Evolutionary conservation across 2,329 filamentous ascomycete species (phyloP).

Genomic region (Immersiporthe knoxdaviesiana): DNA sequence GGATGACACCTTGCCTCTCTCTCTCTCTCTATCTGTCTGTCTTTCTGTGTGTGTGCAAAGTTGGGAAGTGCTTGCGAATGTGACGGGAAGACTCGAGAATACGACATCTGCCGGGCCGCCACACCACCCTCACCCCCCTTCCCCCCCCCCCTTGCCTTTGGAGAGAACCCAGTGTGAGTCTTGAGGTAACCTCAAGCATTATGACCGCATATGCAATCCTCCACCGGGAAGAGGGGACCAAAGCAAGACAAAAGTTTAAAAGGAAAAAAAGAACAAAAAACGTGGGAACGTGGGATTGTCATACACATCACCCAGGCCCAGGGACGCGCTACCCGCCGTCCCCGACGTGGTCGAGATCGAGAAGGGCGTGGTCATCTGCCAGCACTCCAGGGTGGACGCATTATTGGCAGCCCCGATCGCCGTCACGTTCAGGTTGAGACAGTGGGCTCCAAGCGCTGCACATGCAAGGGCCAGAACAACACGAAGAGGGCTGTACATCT

Average conservation of each 20-base stretch:
- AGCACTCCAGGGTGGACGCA: constrained; percentile 48
- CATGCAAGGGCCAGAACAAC: constrained; percentile 5
- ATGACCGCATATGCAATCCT: neutral
- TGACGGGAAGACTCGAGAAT: neutral
- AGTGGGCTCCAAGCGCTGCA: constrained; percentile 3
- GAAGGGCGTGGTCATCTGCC: constrained; percentile 45
- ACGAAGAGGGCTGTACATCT: constrained; percentile 6
- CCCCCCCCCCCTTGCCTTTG: neutral
- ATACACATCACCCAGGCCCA: constrained; percentile 37
- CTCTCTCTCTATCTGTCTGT: no score
- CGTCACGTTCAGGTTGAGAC: constrained; percentile 43
- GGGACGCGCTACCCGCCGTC: constrained; percentile 36
- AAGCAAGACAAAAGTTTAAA: neutral
- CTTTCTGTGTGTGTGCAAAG: no score
- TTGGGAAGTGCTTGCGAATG: neutral
- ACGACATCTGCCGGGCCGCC: constrained; percentile 6
- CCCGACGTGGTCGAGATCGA: constrained; percentile 39
- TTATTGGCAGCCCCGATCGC: constrained; percentile 41
- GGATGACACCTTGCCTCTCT: neutral
- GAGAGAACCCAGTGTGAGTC: neutral
- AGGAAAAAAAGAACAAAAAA: neutral
- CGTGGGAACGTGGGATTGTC: neutral
- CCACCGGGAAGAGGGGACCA: neutral
- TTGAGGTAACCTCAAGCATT: neutral
- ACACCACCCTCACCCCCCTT: neutral